Evolutionary conservation across 805 yeast species (phyloP).

Genomic region (Cyberlindnera nakhonratchasimensis): DNA sequence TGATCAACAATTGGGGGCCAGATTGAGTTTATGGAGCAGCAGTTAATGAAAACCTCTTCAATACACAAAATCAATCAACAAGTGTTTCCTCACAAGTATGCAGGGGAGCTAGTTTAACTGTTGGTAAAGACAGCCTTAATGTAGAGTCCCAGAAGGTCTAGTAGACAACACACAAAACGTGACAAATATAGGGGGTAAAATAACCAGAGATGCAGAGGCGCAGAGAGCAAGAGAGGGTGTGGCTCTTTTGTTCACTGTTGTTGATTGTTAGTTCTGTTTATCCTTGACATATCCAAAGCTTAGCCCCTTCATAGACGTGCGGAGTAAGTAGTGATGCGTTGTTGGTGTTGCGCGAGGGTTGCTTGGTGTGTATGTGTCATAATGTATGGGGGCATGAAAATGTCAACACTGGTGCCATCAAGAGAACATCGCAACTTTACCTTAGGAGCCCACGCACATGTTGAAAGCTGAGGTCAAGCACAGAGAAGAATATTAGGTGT

Average conservation of each 20-base stretch:
- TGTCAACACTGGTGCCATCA: too few relatives aligned
- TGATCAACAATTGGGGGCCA: slow-evolving; percentile 5
- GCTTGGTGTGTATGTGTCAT: slow-evolving; percentile 3
- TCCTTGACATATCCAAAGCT: not conserved
- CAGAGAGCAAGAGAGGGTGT: slow-evolving; percentile 13
- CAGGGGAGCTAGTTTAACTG: slow-evolving; percentile 2
- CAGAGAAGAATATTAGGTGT: too few relatives aligned
- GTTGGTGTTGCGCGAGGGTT: not conserved
- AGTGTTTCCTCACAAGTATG: slow-evolving; percentile 8
- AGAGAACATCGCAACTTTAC: too few relatives aligned
- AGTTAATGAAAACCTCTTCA: slow-evolving; percentile 4
- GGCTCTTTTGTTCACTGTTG: slow-evolving; percentile 15
- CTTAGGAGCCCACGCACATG: too few relatives aligned
- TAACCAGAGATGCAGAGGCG: slow-evolving; percentile 16
- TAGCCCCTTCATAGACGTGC: not conserved
- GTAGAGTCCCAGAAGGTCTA: not conserved
- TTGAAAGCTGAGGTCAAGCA: too few relatives aligned
- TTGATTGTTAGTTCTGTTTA: not conserved
- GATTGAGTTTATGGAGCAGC: not conserved
- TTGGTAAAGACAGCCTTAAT: not conserved
- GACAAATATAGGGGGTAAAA: slow-evolving; percentile 3
- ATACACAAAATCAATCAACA: not conserved
- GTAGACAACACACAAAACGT: slow-evolving; percentile 8
- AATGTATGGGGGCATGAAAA: slow-evolving; percentile 10
- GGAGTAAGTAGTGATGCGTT: not conserved